Evolutionary conservation across 208 protist species (phyloP).

Genomic region (Vickermania ingenoplastis): DNA sequence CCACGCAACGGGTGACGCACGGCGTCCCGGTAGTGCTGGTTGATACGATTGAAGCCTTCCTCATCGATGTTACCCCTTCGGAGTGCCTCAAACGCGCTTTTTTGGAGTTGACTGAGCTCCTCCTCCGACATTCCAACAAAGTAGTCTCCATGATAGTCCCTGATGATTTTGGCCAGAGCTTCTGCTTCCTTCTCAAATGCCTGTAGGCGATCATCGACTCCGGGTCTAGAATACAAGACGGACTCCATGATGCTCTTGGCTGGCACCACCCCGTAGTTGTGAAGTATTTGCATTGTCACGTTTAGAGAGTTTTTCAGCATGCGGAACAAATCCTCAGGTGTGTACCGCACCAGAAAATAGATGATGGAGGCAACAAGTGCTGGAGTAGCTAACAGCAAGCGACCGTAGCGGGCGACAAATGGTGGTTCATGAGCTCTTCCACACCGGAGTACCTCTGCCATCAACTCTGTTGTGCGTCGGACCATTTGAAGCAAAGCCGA

Average conservation of each 20-base stretch:
- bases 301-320: conserved; percentile 7
- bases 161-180: conserved; percentile 66
- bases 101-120: conserved; percentile 28
- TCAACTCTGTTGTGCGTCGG: not conserved
- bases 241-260: conserved; percentile 31
- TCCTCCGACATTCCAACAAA: conserved; percentile 24
- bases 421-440: not conserved
- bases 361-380: conserved; percentile 17
- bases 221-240: conserved; percentile 45
- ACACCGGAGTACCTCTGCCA: not conserved
- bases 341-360: conserved; percentile 33
- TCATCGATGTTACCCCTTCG: conserved; percentile 37
- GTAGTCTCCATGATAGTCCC: conserved; percentile 72
- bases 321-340: conserved; percentile 18
- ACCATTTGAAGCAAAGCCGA: not conserved
- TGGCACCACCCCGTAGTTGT: conserved; percentile 40
- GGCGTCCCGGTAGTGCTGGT: conserved; percentile 48
- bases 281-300: conserved; percentile 15
- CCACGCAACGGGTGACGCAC: conserved; percentile 56
- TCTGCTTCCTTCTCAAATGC: conserved; percentile 44
- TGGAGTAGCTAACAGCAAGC: conserved; percentile 20
- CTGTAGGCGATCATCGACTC: conserved; percentile 46
- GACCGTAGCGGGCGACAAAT: not conserved
- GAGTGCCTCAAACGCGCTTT: conserved; percentile 29
- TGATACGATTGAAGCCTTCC: conserved; percentile 47